Evolutionary conservation across 1,284 basidiomycete species (phyloP).

Genomic region (Rhodotorula sp.): DNA sequence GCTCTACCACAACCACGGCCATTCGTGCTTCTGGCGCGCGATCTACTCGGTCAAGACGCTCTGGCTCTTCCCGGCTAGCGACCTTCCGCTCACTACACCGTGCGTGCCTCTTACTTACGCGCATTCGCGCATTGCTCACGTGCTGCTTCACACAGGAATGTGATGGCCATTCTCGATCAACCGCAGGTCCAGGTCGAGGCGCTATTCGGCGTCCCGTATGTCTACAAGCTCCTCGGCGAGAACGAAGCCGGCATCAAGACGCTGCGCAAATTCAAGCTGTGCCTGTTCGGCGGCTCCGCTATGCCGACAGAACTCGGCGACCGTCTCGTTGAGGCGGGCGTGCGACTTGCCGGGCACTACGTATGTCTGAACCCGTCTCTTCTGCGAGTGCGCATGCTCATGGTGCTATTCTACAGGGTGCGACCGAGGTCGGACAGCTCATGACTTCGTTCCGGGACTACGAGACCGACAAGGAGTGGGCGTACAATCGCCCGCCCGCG

Average conservation of each 20-base stretch:
- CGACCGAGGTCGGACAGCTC: conserved; percentile 52
- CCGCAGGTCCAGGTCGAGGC: conserved; percentile 25
- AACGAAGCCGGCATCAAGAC: conserved; percentile 56
- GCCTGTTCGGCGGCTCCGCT: conserved; percentile 56
- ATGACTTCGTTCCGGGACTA: conserved; percentile 61
- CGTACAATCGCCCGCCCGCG: conserved; percentile 58
- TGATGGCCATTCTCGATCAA: conserved; percentile 17
- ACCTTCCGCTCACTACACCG: conserved; percentile 59
- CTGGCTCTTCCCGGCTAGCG: conserved; percentile 59
- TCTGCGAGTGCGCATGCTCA: not conserved
- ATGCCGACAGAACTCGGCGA: conserved; percentile 60
- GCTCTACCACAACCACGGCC: conserved; percentile 50
- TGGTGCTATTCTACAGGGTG: conserved; percentile 36
- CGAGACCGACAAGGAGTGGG: conserved; percentile 62
- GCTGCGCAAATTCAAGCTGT: conserved; percentile 58
- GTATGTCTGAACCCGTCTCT: conserved; percentile 40
- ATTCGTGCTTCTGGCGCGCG: conserved; percentile 46
- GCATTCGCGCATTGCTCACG: not conserved
- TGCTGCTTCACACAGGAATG: conserved; percentile 1
- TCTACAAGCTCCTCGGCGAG: conserved; percentile 59
- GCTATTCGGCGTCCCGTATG: conserved; percentile 52
- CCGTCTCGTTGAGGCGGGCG: conserved; percentile 57
- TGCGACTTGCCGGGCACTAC: conserved; percentile 61
- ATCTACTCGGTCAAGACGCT: conserved; percentile 56
- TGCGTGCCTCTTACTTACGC: not conserved